A percentile compares a stretch with the other conserved stretches of the same genome.
Conservation (phyloP, 2,329 filamentous ascomycete genomes). For the Fusarium azukiicola region DNA sequence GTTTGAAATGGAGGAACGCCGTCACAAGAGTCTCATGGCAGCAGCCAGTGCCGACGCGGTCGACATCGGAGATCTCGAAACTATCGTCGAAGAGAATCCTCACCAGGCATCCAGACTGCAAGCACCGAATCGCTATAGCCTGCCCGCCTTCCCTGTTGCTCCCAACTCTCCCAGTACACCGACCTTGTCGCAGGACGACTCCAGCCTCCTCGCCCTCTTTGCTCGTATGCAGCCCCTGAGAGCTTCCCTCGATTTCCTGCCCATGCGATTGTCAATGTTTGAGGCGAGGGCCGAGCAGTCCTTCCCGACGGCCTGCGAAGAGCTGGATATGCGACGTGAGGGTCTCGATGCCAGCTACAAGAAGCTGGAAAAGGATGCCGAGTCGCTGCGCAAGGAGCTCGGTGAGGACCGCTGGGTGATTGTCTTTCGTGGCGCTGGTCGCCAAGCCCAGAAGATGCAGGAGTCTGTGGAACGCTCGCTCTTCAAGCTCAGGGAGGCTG, state of each 20-base stretch:
- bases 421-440: slow-evolving; percentile 95
- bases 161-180: slow-evolving; percentile 80
- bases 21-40: slow-evolving; percentile 88
- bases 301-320: slow-evolving; percentile 95
- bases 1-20: slow-evolving; percentile 98
- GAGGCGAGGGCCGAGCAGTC: slow-evolving; percentile 87
- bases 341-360: slow-evolving; percentile 92
- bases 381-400: slow-evolving; percentile 92
- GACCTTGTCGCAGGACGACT: slow-evolving; percentile 87
- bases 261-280: slow-evolving; percentile 95
- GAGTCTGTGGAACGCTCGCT: slow-evolving; percentile 96
- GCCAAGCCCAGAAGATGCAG: slow-evolving; percentile 97
- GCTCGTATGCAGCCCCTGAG: slow-evolving; percentile 96
- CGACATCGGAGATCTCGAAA: slow-evolving; percentile 95
- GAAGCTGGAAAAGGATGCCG: slow-evolving; percentile 93
- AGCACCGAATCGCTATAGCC: slow-evolving; percentile 83
- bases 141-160: slow-evolving; percentile 82
- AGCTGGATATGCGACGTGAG: slow-evolving; percentile 88
- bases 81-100: slow-evolving; percentile 94
- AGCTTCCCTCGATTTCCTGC: slow-evolving; percentile 96
- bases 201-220: slow-evolving; percentile 93
- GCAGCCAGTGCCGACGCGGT: slow-evolving; percentile 80
- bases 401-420: slow-evolving; percentile 98
- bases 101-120: slow-evolving; percentile 73
- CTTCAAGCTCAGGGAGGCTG: slow-evolving; percentile 88